Conservation (phyloP, 208 protist genomes). For the Borovskyia barvae region DNA sequence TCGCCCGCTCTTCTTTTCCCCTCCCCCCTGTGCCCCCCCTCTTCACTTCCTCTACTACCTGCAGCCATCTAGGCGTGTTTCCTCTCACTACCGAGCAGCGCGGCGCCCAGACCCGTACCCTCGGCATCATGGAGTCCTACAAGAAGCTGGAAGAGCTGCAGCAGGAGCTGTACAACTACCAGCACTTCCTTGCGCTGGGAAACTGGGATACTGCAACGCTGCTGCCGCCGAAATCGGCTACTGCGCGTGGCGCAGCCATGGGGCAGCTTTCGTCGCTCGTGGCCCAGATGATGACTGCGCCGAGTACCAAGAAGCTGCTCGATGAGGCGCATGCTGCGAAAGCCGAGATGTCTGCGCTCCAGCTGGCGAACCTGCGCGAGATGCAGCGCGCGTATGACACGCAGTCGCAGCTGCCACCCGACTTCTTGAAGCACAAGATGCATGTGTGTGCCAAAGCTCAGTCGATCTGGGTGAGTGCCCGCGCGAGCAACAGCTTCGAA, state of each 20-base stretch:
- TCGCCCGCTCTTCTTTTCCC: too few relatives aligned
- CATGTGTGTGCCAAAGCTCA: constrained; percentile 32
- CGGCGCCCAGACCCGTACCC: neutral
- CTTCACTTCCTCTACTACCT: too few relatives aligned
- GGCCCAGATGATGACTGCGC: constrained; percentile 36
- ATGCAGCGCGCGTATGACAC: constrained; percentile 35
- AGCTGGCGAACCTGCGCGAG: constrained; percentile 75
- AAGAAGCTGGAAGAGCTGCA: constrained; percentile 8
- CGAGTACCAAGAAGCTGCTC: constrained; percentile 28
- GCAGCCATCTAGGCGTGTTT: too few relatives aligned
- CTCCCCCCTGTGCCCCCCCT: too few relatives aligned
- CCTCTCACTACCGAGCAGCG: neutral
- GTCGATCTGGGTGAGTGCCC: constrained; percentile 50
- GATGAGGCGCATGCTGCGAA: constrained; percentile 27
- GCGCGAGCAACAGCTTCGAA: constrained; percentile 63
- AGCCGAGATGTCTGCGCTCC: constrained; percentile 28
- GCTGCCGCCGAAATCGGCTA: constrained; percentile 75
- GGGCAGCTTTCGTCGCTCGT: constrained; percentile 32
- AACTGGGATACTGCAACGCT: constrained; percentile 66
- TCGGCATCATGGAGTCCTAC: constrained; percentile 2
- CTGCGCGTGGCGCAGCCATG: constrained; percentile 53
- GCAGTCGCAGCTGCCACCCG: constrained; percentile 34
- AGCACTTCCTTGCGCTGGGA: constrained; percentile 31
- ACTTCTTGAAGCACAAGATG: constrained; percentile 47
- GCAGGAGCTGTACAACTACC: constrained; percentile 40